These are phyloP conservation scores for Daldinia sp. DNA, from an alignment of 2,329 filamentous ascomycete species.

Conservation along the genomic window DNA sequence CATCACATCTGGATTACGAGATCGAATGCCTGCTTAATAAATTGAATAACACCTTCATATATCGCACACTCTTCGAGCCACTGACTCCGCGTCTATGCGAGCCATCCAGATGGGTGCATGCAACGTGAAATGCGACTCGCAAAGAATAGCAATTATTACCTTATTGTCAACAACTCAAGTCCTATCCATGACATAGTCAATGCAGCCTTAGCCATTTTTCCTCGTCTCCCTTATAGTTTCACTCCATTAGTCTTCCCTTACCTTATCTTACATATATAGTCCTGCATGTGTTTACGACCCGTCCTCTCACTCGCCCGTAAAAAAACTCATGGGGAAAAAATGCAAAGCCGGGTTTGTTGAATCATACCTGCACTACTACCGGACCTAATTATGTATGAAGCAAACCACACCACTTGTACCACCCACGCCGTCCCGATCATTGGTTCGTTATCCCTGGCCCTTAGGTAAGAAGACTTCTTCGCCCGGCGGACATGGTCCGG, in stretches of 20 bases:
- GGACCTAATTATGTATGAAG: not conserved
- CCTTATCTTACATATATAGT: too few relatives aligned
- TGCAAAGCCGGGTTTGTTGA: slow-evolving; percentile 17
- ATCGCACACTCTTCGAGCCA: not conserved
- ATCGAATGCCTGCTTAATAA: slow-evolving; percentile 17
- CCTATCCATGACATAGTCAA: slow-evolving; percentile 3
- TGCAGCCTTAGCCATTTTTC: slow-evolving; percentile 17
- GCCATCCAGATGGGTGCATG: slow-evolving; percentile 12
- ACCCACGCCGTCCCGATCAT: slow-evolving; percentile 28
- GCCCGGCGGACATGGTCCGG: slow-evolving; percentile 26
- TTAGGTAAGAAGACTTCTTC: slow-evolving; percentile 29
- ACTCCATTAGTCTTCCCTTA: not conserved
- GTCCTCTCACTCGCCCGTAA: slow-evolving; percentile 23
- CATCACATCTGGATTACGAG: slow-evolving; percentile 15
- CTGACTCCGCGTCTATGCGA: slow-evolving; percentile 26
- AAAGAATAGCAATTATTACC: slow-evolving; percentile 8
- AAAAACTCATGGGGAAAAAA: not conserved
- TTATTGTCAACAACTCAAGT: not conserved
- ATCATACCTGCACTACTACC: slow-evolving; percentile 25
- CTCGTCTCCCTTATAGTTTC: not conserved
- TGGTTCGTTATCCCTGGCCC: slow-evolving; percentile 19
- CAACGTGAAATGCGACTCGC: not conserved
- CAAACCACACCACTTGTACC: slow-evolving; percentile 33
- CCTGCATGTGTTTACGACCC: slow-evolving; percentile 28
- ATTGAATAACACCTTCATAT: slow-evolving; percentile 4